Conservation (phyloP, 2,329 filamentous ascomycete species). For the Penicillium sp. region DNA sequence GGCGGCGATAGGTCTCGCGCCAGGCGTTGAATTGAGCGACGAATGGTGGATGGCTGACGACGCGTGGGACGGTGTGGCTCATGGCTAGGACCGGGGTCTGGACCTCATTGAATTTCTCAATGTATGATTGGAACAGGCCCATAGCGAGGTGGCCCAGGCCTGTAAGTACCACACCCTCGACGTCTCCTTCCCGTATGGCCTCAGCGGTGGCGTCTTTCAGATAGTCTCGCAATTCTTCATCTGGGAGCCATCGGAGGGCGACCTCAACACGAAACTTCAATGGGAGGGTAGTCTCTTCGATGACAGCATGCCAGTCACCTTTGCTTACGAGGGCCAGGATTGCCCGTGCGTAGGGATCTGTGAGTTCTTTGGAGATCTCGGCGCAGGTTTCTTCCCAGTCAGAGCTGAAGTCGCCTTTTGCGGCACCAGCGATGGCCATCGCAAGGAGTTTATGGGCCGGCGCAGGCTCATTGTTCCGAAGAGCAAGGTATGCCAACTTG, state of each 20-base stretch:
- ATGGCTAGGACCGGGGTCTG: constrained; percentile 65
- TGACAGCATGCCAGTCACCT: constrained; percentile 62
- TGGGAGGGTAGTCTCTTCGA: constrained; percentile 59
- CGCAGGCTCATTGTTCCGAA: constrained; percentile 56
- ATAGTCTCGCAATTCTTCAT: constrained; percentile 53
- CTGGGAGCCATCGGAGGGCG: constrained; percentile 56
- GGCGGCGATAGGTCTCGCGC: constrained; percentile 62
- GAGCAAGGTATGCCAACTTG: constrained; percentile 58
- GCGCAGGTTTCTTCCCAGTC: constrained; percentile 64
- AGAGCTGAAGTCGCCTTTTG: constrained; percentile 52
- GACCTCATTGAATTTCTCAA: constrained; percentile 61
- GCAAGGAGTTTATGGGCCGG: constrained; percentile 61
- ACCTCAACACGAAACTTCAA: constrained; percentile 64
- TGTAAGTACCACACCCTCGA: constrained; percentile 64
- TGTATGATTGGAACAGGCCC: constrained; percentile 63
- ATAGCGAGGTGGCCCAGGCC: constrained; percentile 61
- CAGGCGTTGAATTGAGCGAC: constrained; percentile 59
- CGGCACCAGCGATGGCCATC: constrained; percentile 52
- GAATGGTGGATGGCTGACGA: constrained; percentile 56
- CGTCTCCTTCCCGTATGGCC: constrained; percentile 57
- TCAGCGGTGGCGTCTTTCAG: constrained; percentile 56
- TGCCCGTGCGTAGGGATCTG: constrained; percentile 63
- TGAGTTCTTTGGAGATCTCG: constrained; percentile 64
- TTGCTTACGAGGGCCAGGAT: constrained; percentile 62
- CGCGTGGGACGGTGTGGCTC: constrained; percentile 60